Evolutionary conservation across 2,329 filamentous ascomycete species (phyloP).

Genomic region (Gaeumannomyces tritici): DNA sequence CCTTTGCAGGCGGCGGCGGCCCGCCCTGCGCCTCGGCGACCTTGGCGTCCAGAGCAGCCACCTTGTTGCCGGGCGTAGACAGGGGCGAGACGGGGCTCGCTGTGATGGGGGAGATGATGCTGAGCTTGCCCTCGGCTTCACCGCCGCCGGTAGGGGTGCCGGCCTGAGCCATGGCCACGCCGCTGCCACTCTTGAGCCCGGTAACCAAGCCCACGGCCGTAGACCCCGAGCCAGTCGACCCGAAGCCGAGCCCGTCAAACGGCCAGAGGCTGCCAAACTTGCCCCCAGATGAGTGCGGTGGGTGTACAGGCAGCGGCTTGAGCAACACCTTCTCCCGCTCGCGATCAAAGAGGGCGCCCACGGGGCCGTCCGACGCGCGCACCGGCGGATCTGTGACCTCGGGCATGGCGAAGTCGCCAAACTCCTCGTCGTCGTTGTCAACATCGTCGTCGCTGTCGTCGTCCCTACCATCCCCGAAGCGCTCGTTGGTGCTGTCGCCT

Average conservation of each 20-base stretch:
- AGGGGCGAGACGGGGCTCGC: not conserved
- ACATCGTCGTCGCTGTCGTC: conserved; percentile 32
- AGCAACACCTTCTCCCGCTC: conserved; percentile 35
- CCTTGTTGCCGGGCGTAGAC: not conserved
- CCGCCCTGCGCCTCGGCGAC: not conserved
- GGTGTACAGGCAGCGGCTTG: conserved; percentile 45
- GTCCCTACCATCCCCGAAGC: conserved; percentile 26
- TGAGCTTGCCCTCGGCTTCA: conserved; percentile 13
- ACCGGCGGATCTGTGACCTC: conserved; percentile 28
- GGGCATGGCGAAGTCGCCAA: conserved; percentile 60
- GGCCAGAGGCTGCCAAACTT: conserved; percentile 48
- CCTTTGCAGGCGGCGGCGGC: not conserved
- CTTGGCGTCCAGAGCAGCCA: not conserved
- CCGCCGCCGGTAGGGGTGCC: conserved; percentile 8
- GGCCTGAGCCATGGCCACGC: not conserved
- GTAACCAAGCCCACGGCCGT: not conserved
- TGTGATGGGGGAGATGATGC: not conserved
- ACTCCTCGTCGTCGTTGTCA: conserved; percentile 51
- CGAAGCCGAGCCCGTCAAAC: conserved; percentile 34
- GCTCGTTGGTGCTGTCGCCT: conserved; percentile 14
- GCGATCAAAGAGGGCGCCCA: conserved; percentile 12
- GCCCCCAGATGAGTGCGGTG: conserved; percentile 22
- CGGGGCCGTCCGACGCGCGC: conserved; percentile 11
- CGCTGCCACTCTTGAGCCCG: not conserved
- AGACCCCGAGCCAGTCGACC: conserved; percentile 6